phyloP scores from a whole-genome alignment of 305 asterid species.

The Solanum aculeatissimum region DNA sequence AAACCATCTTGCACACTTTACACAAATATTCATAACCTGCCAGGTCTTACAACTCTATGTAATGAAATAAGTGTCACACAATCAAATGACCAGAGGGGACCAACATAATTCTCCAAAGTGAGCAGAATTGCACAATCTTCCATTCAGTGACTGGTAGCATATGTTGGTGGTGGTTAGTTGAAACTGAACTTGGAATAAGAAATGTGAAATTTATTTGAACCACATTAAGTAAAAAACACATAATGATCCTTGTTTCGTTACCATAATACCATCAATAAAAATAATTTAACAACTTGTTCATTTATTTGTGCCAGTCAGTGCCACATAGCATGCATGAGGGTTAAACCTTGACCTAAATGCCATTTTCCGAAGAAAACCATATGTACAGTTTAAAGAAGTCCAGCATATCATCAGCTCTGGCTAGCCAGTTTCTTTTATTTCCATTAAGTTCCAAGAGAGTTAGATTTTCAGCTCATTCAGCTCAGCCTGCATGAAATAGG shows the following conservation, averaged over 20 bases:
- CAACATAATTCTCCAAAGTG: neutral
- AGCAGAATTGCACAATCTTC: neutral
- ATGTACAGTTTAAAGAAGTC: neutral
- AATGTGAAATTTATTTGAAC: neutral
- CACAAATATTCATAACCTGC: neutral
- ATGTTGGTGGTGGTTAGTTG: neutral
- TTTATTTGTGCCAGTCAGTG: neutral
- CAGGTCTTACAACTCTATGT: neutral
- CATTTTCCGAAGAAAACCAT: neutral
- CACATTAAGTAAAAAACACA: neutral
- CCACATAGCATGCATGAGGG: neutral
- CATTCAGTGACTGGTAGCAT: neutral
- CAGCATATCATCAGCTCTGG: slow-evolving; percentile 3
- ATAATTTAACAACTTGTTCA: neutral
- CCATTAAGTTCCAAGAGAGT: neutral
- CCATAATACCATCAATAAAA: neutral
- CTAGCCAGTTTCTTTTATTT: neutral
- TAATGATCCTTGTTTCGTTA: neutral
- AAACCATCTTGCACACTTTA: neutral
- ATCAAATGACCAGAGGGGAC: neutral
- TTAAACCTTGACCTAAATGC: neutral
- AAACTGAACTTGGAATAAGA: neutral
- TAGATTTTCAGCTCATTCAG: slow-evolving; percentile 20
- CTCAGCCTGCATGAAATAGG: slow-evolving; percentile 29
- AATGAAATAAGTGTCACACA: neutral